Percentiles rank a stretch among this genome's conserved stretches.
Evolutionary conservation across 2,329 filamentous ascomycete genomes (phyloP).

Genomic region (Arthrobotrys sphaeroides): DNA sequence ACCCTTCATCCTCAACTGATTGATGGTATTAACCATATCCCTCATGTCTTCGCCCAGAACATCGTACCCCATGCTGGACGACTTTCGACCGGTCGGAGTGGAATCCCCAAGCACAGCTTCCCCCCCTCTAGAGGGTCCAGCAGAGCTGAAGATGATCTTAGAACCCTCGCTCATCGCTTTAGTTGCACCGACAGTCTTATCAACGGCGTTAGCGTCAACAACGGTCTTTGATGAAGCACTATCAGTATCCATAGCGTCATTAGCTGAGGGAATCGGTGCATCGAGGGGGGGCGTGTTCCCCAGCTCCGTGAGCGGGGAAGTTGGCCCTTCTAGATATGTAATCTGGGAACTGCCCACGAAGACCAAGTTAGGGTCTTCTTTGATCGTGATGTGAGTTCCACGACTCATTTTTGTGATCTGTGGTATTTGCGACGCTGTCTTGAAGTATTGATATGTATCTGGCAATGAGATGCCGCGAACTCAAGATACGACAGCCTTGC

Average conservation of each 20-base stretch:
- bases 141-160: not conserved
- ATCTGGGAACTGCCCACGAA: not conserved
- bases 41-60: slow-evolving; percentile 57
- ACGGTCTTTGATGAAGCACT: not conserved
- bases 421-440: not conserved
- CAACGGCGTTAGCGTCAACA: not conserved
- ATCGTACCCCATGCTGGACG: slow-evolving; percentile 46
- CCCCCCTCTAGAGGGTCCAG: not conserved
- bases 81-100: slow-evolving; percentile 5
- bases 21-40: slow-evolving; percentile 58
- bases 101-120: not conserved
- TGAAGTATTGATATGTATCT: no score
- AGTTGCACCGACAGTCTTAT: slow-evolving; percentile 5
- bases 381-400: slow-evolving; percentile 9
- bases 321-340: not conserved
- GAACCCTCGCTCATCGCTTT: not conserved
- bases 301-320: slow-evolving; percentile 23
- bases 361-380: slow-evolving; percentile 7
- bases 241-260: slow-evolving; percentile 17
- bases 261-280: slow-evolving; percentile 2
- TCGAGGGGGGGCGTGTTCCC: not conserved
- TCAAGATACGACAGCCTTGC: not conserved
- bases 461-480: not conserved
- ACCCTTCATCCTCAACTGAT: slow-evolving; percentile 56
- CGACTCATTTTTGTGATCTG: not conserved